Conservation (phyloP, 164 flowering plant species). For the Buxus sempervirens region DNA sequence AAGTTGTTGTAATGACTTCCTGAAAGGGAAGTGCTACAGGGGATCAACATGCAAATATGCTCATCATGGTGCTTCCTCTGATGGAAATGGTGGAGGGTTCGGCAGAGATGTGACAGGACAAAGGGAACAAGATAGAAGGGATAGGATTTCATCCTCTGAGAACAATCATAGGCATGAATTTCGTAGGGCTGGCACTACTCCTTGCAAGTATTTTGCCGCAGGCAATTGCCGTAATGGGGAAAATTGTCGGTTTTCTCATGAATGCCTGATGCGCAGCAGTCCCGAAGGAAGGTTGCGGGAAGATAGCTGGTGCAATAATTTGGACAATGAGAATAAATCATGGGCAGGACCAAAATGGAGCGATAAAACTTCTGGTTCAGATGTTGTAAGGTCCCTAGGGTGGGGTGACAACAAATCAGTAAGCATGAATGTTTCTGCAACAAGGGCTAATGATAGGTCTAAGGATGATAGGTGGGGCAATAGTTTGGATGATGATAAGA, state of each 20-base stretch:
- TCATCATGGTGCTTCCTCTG: slow-evolving; percentile 38
- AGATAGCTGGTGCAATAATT: slow-evolving; percentile 17
- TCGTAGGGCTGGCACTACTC: slow-evolving; percentile 24
- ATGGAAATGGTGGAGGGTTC: slow-evolving; percentile 23
- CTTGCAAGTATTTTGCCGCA: slow-evolving; percentile 63
- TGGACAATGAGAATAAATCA: slow-evolving; percentile 13
- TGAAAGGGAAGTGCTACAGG: slow-evolving; percentile 42
- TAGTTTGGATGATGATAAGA: slow-evolving; percentile 18
- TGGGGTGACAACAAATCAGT: slow-evolving; percentile 10
- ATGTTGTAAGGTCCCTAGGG: neutral
- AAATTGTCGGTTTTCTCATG: slow-evolving; percentile 68
- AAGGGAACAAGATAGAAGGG: slow-evolving; percentile 32
- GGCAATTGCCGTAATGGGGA: slow-evolving; percentile 67
- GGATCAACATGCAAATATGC: slow-evolving; percentile 55
- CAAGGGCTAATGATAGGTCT: slow-evolving; percentile 17
- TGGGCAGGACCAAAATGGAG: slow-evolving; percentile 17
- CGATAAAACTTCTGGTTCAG: slow-evolving; percentile 5
- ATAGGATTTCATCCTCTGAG: slow-evolving; percentile 28
- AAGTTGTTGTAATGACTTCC: slow-evolving; percentile 35
- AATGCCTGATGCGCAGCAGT: slow-evolving; percentile 18
- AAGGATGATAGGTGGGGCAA: slow-evolving; percentile 18
- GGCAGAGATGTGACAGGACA: slow-evolving; percentile 24
- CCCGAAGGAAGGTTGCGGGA: slow-evolving; percentile 33
- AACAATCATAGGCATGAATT: slow-evolving; percentile 33
- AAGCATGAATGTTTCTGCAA: slow-evolving; percentile 1